Base-by-base conservation (phyloP, 2,329 filamentous ascomycete species). In the Hirsutella minnesotensis region DNA sequence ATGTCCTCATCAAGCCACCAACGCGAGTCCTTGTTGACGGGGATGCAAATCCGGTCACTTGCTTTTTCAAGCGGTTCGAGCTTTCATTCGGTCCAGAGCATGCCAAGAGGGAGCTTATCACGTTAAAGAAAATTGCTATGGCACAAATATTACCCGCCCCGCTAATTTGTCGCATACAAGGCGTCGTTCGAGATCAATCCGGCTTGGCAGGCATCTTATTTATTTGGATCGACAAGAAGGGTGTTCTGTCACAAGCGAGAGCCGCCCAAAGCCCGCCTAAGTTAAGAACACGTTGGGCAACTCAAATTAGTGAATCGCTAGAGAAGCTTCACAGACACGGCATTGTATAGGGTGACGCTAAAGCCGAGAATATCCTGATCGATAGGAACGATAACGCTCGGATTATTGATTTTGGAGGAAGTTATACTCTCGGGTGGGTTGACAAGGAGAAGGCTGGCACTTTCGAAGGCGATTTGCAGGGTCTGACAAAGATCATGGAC, bases 311-410 rank as follows among this genome's bases (percentile, higher is more conserved):
- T 19, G 2, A 29, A 43, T 2, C 13, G 53, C 4, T 29, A 44
- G 3, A 37, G 20, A 29, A n/a, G n/a, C 53, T 57, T 2, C 54
- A 58, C 31, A 33, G 45, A 10, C 27, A 24, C 10, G 53, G 52
- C 5, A 51, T 58, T 12, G 39, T 55, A 19, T 61, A 56, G 58
- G 57, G 59, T 10, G 57, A 59, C 38, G 56, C 46, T 8, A 60
- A 61, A 39, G 44, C 54, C 2, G 49, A 51, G 12, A 60, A 62
- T 39, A 43, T 58, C n/a, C 44, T 62, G 12, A 53, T 62, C 18
- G 54, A 57, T 29, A 34, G 39, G 22, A 37, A 52, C 12, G 51
- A 54, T 7, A 47, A 61, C 39, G 51, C 54, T 1, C 58, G 56
- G 53, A n/a, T n/a, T n/a, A n/a, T n/a, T n/a, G n/a, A n/a, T n/a